Base-by-base conservation (phyloP, 192 early-diverging fungal genomes). In the Backusella australiensis region DNA sequence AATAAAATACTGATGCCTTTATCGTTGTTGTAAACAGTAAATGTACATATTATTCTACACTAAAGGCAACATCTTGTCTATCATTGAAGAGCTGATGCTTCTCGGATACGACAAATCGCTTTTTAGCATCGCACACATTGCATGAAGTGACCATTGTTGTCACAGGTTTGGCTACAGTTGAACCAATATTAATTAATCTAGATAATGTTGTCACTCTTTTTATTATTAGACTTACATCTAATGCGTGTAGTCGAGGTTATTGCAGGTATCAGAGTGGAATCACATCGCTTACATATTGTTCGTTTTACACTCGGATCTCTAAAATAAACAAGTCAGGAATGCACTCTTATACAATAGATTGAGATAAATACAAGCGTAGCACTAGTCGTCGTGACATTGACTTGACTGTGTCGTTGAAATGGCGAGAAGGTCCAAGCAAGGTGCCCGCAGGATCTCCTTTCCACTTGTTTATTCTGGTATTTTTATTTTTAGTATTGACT, bases 231-330 rank as follows among this genome's bases (percentile, higher is more conserved):
- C 59, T 41, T 83, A 89, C 88, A 75, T 73, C 78, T 74, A 11
- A 86, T 69, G 19, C 84, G 85, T 34, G 83, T 77, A 39, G 77
- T 74, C 4, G 77, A 76, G 29, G 86, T 90, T 7, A 89, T 59
- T 15, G 82, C 87, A 6, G 90, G 90, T 19, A 91, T 53, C 67
- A 89, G 44, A 1, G 89, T 29, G 19, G 85, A 79, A 19, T 90
- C 86, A 65, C 90, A 91, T 17, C 83, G 79, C 69, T 84, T 83
- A 75, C 90, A 91, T 41, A 90, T 78, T 5, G 74, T 76, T 39
- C 89, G 79, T 74, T 91, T 91, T 35, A 91, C 75, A 12, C 56
- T 49, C 12, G 90, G 90, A 69, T 85, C 90, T 56, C 90, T 91
- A 71, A 11, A 46, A 11, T 39, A 39, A 35, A 36, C 26, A 19